Evolutionary conservation across 2,329 filamentous ascomycete species (phyloP), one percentile per base, ranked within the genome.

Genomic region (Fusarium verrucosum): DNA sequence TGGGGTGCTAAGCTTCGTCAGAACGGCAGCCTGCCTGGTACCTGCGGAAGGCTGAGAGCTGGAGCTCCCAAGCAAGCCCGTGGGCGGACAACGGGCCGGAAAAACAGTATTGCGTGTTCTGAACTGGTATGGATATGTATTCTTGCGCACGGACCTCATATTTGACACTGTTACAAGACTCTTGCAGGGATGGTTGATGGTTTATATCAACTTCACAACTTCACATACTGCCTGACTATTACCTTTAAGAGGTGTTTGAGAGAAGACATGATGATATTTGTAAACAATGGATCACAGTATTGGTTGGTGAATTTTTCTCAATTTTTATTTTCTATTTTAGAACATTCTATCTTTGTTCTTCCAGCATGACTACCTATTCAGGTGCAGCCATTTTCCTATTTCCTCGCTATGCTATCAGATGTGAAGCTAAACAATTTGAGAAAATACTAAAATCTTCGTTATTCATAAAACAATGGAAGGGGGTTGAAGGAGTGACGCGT

Each of bases 1-100:
- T 57, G 65, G 67, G 66, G 56, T 63, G 33, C 68, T 71, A 70
- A 76, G 76, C 76, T 78, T 77, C 76, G 76, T 78, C 76, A 78
- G 74, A 73, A 67, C 73, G 70, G 76, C 68, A 77, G 76, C 76
- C 76, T 78, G 63, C 70, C 73, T 63, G 36, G 64, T 50, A 71
- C 66, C 66, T 69, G 36, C 44, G 56, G 58, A 71, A 69, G 68
- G 70, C 69, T 70, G 66, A 68, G 61, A 72, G 72, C 73, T 70
- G 63, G 69, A 74, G 72, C 74, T 74, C 61, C 53, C 50, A 46
- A 58, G n/a, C n/a, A n/a, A n/a, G n/a, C n/a, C n/a, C 23, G 65
- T 58, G 58, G 37, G 52, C 28, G 38, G 46, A 38, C 37, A 47
- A 45, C 54, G 52, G 14, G 5, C 41, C 74, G 74, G 74, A 76